phyloP scores from a whole-genome alignment of 495 filamentous ascomycete species.

The Neurospora africana region DNA sequence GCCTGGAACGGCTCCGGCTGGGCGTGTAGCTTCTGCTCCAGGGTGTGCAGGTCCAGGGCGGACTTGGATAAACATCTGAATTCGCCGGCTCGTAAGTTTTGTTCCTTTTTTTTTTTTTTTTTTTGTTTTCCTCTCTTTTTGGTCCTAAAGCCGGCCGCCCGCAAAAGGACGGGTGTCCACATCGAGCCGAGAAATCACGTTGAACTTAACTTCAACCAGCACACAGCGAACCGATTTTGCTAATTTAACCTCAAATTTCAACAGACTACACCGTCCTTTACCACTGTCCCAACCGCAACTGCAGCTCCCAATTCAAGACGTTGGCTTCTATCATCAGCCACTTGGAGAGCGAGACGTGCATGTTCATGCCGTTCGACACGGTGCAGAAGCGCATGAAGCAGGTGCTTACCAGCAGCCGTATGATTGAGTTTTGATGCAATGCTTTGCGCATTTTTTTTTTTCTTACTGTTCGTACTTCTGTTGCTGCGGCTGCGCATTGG shows the following conservation, averaged over 20 bases:
- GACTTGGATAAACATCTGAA: slow-evolving; percentile 14
- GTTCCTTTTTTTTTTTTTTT: not conserved
- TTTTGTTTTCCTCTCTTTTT: not conserved
- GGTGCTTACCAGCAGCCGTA: slow-evolving; percentile 8
- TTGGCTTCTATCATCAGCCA: slow-evolving; percentile 44
- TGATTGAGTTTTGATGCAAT: slow-evolving; percentile 9
- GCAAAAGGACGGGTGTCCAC: not conserved
- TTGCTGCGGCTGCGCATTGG: not conserved
- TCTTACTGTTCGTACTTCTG: not conserved
- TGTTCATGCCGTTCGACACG: slow-evolving; percentile 35
- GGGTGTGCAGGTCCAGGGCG: not conserved
- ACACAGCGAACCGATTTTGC: not conserved
- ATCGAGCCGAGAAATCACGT: not conserved
- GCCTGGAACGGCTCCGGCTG: slow-evolving; percentile 10
- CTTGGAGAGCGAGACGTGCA: slow-evolving; percentile 45
- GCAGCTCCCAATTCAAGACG: slow-evolving; percentile 34
- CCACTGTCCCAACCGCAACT: slow-evolving; percentile 39
- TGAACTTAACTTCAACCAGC: not conserved
- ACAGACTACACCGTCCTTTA: slow-evolving; percentile 39
- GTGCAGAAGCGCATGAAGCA: slow-evolving; percentile 23
- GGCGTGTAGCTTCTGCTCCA: slow-evolving; percentile 17
- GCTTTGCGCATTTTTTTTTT: not conserved
- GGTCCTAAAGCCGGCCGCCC: not conserved
- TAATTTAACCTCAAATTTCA: not conserved
- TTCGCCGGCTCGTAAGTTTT: slow-evolving; percentile 18